These are phyloP conservation scores for Dioscorea cayenensis DNA, from an alignment of 116 monocot species.

Conservation along the genomic window DNA sequence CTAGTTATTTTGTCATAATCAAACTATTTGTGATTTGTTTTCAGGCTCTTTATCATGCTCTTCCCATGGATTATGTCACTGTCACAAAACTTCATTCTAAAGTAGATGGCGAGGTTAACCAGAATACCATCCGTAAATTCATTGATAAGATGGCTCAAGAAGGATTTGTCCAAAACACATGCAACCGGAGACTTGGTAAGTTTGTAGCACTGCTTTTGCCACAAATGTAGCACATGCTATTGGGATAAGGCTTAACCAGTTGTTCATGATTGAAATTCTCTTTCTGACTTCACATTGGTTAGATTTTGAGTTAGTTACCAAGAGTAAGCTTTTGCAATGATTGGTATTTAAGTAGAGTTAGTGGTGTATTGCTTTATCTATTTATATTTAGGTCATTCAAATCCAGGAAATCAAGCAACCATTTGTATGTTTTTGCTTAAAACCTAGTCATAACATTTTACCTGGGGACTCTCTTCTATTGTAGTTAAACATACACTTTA, in stretches of 20 bases:
- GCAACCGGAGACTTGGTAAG: slow-evolving; percentile 69
- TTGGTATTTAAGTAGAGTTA: background rate
- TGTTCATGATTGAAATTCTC: background rate
- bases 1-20: too few relatives aligned
- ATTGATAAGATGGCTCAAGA: slow-evolving; percentile 81
- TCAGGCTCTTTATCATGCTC: slow-evolving; percentile 80
- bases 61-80: slow-evolving; percentile 89
- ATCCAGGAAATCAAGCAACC: too few relatives aligned
- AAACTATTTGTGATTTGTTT: slow-evolving; percentile 1
- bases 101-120: slow-evolving; percentile 74
- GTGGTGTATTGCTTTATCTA: too few relatives aligned
- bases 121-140: slow-evolving; percentile 61
- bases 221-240: background rate
- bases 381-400: too few relatives aligned
- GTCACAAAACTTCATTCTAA: slow-evolving; percentile 77
- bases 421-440: too few relatives aligned
- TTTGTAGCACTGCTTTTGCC: background rate
- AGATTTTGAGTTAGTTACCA: background rate
- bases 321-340: background rate
- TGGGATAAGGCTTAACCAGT: background rate
- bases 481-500: background rate
- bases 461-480: background rate
- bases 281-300: background rate
- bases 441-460: background rate
- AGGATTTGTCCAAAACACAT: slow-evolving; percentile 62